A percentile compares a stretch with the other conserved stretches of the same genome.
Conservation (phyloP, 768 basidiomycete genomes). For the Tephrocybe sp. region DNA sequence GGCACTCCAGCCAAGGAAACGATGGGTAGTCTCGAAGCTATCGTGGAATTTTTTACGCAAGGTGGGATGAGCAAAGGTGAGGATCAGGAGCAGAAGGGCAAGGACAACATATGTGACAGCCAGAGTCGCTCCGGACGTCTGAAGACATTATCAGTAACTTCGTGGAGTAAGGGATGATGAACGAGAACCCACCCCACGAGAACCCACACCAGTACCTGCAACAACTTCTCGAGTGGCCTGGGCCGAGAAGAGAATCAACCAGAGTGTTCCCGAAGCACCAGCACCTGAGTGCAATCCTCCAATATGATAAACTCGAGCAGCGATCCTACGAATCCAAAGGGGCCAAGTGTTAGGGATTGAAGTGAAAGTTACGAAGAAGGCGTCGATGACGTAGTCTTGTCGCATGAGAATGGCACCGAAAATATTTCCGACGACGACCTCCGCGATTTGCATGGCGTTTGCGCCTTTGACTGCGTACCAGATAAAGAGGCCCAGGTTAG, state of each 20-base stretch:
- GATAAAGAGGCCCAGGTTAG: constrained; percentile 56
- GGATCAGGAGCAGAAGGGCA: constrained; percentile 33
- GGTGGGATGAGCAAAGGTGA: constrained; percentile 39
- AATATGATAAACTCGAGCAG: constrained; percentile 60
- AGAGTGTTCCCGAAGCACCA: constrained; percentile 53
- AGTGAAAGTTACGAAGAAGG: constrained; percentile 53
- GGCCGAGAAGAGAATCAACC: constrained; percentile 50
- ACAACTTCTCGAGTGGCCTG: constrained; percentile 52
- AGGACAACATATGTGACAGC: constrained; percentile 12
- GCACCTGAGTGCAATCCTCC: constrained; percentile 62
- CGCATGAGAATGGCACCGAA: constrained; percentile 50
- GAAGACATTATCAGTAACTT: too few relatives aligned
- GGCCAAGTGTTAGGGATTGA: constrained; percentile 58
- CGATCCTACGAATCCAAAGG: constrained; percentile 50
- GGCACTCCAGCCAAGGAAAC: constrained; percentile 46
- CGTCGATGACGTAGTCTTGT: constrained; percentile 60
- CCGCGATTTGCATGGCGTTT: constrained; percentile 36
- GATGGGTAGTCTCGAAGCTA: constrained; percentile 42
- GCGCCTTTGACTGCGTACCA: constrained; percentile 32
- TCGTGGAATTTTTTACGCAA: constrained; percentile 39
- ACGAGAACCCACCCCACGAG: too few relatives aligned
- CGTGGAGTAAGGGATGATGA: not conserved
- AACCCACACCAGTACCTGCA: constrained; percentile 31
- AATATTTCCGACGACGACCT: constrained; percentile 46
- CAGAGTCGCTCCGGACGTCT: constrained; percentile 14